Percentiles rank a stretch among this genome's conserved stretches.
Conservation (phyloP, 192 early-diverging fungal species). For the Mortierella alpina region DNA sequence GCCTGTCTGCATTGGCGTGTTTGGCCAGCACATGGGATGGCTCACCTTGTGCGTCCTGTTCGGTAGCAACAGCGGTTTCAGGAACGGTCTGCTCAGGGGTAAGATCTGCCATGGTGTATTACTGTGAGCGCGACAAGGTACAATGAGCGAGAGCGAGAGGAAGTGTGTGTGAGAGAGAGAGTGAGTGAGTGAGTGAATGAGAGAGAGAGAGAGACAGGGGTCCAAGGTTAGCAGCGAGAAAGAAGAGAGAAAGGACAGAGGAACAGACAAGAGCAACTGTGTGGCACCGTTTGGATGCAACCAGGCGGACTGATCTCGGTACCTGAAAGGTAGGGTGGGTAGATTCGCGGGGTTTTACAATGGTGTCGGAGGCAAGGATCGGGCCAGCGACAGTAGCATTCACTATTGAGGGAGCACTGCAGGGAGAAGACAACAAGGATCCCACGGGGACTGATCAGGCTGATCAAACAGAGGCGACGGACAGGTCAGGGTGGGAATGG, state of each 20-base stretch:
- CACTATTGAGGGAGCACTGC: no score
- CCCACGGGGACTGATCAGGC: no score
- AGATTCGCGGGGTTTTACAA: no score
- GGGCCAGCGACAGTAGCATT: no score
- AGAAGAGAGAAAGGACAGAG: background rate
- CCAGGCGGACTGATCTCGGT: no score
- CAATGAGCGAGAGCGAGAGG: background rate
- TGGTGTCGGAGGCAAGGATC: no score
- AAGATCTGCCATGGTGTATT: slow-evolving; percentile 37
- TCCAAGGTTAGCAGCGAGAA: background rate
- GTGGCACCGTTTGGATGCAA: background rate
- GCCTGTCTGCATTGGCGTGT: background rate
- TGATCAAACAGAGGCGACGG: no score
- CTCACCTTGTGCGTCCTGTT: slow-evolving; percentile 51
- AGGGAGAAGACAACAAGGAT: no score
- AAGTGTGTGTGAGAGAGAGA: background rate
- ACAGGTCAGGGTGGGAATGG: no score
- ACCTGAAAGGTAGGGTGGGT: no score
- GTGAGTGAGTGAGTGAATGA: background rate
- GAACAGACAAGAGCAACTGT: background rate
- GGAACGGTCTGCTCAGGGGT: slow-evolving; percentile 29
- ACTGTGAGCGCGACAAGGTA: background rate
- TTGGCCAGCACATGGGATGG: background rate
- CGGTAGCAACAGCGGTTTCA: slow-evolving; percentile 31
- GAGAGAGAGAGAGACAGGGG: background rate